phyloP scores from a whole-genome alignment of 2,329 filamentous ascomycete genomes.

The Pseudocercospora pini-densiflorae region DNA sequence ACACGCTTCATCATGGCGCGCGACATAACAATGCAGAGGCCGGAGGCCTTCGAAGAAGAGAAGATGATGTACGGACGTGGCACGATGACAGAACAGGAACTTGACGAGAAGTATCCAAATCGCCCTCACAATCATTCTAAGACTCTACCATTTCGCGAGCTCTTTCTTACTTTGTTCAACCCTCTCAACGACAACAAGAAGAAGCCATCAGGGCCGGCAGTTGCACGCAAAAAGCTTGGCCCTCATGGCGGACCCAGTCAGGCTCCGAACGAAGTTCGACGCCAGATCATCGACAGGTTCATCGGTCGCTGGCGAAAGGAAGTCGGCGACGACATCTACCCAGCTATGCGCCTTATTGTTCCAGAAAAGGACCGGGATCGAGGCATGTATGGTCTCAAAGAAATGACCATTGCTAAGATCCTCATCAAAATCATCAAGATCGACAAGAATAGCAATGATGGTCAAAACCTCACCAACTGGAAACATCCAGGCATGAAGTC shows the following conservation, averaged over 20 bases:
- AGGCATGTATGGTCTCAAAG: slow-evolving; percentile 91
- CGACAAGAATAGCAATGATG: slow-evolving; percentile 87
- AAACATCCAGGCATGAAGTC: slow-evolving; percentile 77
- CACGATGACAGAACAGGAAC: slow-evolving; percentile 48
- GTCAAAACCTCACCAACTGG: slow-evolving; percentile 84
- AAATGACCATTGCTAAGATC: slow-evolving; percentile 85
- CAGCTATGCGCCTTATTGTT: slow-evolving; percentile 86
- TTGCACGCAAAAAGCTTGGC: slow-evolving; percentile 62
- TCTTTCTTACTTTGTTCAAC: slow-evolving; percentile 80
- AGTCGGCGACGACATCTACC: slow-evolving; percentile 91
- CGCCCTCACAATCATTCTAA: slow-evolving; percentile 79
- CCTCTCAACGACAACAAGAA: slow-evolving; percentile 80
- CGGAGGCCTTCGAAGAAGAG: slow-evolving; percentile 52
- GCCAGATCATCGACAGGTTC: slow-evolving; percentile 82
- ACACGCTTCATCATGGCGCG: slow-evolving; percentile 5
- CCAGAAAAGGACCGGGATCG: slow-evolving; percentile 92
- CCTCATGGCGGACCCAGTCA: slow-evolving; percentile 54
- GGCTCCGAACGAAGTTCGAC: slow-evolving; percentile 74
- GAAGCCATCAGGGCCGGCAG: slow-evolving; percentile 60
- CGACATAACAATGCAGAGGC: slow-evolving; percentile 45
- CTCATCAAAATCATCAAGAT: slow-evolving; percentile 94
- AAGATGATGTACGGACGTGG: slow-evolving; percentile 55
- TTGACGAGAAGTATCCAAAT: slow-evolving; percentile 71
- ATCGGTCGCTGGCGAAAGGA: slow-evolving; percentile 84
- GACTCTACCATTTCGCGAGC: slow-evolving; percentile 80